A percentile compares a stretch with the other conserved stretches of the same genome.
Conservation (phyloP, 768 basidiomycete genomes). For the Calvatia gigantea region DNA sequence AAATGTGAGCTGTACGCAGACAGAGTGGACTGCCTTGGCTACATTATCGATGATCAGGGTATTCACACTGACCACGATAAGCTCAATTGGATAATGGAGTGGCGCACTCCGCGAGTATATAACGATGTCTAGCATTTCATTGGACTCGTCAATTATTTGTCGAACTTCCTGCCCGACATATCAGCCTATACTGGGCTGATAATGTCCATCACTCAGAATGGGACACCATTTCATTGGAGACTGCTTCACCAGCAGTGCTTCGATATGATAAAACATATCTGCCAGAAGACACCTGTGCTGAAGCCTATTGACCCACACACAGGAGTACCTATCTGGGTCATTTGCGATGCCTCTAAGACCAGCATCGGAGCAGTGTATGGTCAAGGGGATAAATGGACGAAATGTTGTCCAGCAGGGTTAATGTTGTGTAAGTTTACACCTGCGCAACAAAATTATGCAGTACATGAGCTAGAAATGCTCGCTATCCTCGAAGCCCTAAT, state of each 20-base stretch:
- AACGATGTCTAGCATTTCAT: slow-evolving; percentile 37
- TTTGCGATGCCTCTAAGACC: too few relatives aligned
- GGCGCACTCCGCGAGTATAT: slow-evolving; percentile 28
- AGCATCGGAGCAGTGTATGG: too few relatives aligned
- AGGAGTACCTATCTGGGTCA: slow-evolving; percentile 23
- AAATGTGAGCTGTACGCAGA: neutral
- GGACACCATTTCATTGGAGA: slow-evolving; percentile 18
- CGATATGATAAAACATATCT: too few relatives aligned
- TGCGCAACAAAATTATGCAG: too few relatives aligned
- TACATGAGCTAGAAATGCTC: too few relatives aligned
- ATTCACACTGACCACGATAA: slow-evolving; percentile 35
- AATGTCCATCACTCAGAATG: slow-evolving; percentile 25
- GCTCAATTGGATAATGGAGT: slow-evolving; percentile 26
- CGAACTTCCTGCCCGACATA: slow-evolving; percentile 32
- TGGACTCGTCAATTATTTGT: slow-evolving; percentile 36
- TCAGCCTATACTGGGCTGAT: slow-evolving; percentile 29
- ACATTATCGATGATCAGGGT: slow-evolving; percentile 35
- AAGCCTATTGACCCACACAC: slow-evolving; percentile 18
- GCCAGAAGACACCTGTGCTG: slow-evolving; percentile 20
- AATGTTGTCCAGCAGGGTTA: too few relatives aligned
- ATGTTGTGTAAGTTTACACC: too few relatives aligned
- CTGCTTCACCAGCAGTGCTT: neutral
- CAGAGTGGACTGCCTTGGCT: slow-evolving; percentile 33
- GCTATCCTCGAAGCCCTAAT: too few relatives aligned
- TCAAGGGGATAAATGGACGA: too few relatives aligned